Evolutionary conservation across 139 green algal species (phyloP).

Genomic region (Haematococcus lacustris): DNA sequence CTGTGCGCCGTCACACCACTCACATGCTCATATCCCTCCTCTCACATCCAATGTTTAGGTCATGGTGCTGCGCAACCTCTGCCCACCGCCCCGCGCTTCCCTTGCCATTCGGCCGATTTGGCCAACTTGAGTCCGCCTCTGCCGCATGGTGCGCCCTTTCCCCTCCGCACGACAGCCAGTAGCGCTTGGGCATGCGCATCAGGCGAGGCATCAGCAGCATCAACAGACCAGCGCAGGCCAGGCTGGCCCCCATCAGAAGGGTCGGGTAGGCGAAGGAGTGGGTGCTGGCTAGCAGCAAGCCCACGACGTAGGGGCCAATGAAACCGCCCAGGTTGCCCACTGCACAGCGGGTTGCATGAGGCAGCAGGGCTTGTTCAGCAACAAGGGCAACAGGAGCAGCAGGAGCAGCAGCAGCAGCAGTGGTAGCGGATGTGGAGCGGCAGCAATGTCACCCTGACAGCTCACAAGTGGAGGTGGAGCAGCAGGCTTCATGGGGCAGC

Average conservation of each 20-base stretch:
- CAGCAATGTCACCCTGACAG: no score
- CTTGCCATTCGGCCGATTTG: not conserved
- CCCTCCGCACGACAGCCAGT: no score
- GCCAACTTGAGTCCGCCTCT: not conserved
- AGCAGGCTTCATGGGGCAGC: no score
- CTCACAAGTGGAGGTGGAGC: no score
- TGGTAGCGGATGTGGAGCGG: no score
- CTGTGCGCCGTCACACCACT: no score
- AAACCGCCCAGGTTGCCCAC: slow-evolving; percentile 18
- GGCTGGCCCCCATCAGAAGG: slow-evolving; percentile 3
- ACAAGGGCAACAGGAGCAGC: no score
- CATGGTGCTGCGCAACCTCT: not conserved
- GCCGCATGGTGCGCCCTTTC: not conserved
- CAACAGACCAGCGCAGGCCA: slow-evolving; percentile 5
- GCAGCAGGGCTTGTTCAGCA: no score
- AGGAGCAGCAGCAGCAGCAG: no score
- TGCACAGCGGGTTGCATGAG: not conserved
- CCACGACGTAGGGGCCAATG: slow-evolving; percentile 11
- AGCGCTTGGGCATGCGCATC: slow-evolving; percentile 6
- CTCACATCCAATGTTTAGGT: no score
- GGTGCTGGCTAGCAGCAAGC: slow-evolving; percentile 3
- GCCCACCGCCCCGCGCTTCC: not conserved
- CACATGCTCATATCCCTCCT: no score
- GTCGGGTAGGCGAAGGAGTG: slow-evolving; percentile 4
- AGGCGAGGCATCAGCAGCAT: not conserved